These are phyloP conservation scores for Kluyveromyces marxianus DNA, from an alignment of 1,139 yeast species.

Conservation along the genomic window DNA sequence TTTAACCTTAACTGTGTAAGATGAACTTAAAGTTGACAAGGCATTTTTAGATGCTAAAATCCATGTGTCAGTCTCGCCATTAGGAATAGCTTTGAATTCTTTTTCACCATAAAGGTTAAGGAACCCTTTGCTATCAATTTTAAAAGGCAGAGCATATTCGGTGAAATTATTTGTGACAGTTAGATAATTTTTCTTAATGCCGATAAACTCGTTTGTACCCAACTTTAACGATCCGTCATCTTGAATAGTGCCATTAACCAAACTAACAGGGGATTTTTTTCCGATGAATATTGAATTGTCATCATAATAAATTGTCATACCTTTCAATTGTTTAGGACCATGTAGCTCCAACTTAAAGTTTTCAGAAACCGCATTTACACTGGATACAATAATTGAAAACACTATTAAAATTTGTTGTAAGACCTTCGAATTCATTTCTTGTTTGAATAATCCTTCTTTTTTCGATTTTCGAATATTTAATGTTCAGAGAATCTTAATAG, in stretches of 20 bases:
- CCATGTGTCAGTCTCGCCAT: not conserved
- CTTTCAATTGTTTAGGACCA: not conserved
- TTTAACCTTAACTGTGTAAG: not conserved
- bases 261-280: not conserved
- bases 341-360: not conserved
- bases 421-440: not conserved
- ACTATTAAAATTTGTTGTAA: not conserved
- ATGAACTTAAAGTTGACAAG: not conserved
- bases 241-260: not conserved
- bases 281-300: not conserved
- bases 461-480: not conserved
- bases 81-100: conserved; percentile 4
- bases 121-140: not conserved
- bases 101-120: not conserved
- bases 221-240: conserved; percentile 1
- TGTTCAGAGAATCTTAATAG: too few relatives aligned
- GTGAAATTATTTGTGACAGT: not conserved
- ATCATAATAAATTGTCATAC: not conserved
- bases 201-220: not conserved
- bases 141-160: conserved; percentile 1
- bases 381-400: not conserved
- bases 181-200: not conserved
- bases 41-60: conserved; percentile 1
- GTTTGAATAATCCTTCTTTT: not conserved
- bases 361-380: conserved; percentile 1